These are phyloP conservation scores for Tremella fuciformis DNA, from an alignment of 768 basidiomycete genomes.

Conservation along the genomic window DNA sequence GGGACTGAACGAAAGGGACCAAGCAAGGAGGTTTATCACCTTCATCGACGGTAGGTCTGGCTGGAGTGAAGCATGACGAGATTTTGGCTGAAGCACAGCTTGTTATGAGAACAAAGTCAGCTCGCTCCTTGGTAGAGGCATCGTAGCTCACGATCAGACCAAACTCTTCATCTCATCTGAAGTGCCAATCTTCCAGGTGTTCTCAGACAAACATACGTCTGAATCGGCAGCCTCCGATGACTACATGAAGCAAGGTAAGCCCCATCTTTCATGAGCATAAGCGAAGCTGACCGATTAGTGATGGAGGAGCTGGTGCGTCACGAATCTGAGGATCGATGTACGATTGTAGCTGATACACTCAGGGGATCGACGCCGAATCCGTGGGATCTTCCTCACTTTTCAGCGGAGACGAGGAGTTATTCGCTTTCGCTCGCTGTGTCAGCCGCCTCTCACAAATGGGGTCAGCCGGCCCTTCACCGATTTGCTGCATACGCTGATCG, in stretches of 20 bases:
- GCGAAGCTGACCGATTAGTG: constrained; percentile 53
- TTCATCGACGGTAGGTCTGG: constrained; percentile 78
- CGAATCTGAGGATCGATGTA: neutral
- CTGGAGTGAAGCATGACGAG: neutral
- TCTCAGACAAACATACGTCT: constrained; percentile 68
- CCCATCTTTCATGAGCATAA: neutral
- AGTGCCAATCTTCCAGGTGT: constrained; percentile 84
- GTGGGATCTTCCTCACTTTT: constrained; percentile 87
- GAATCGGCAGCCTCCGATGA: constrained; percentile 53
- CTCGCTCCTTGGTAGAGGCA: neutral
- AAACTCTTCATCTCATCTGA: constrained; percentile 89
- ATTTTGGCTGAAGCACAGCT: constrained; percentile 55
- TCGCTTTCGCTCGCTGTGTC: constrained; percentile 87
- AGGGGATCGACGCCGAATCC: constrained; percentile 74
- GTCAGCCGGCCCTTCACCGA: constrained; percentile 24
- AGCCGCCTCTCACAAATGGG: constrained; percentile 52
- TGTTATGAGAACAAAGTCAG: constrained; percentile 77
- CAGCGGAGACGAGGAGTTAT: constrained; percentile 92
- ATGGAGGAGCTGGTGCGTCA: constrained; percentile 87
- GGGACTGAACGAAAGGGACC: constrained; percentile 80
- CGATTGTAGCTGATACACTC: constrained; percentile 4
- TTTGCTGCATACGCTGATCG: constrained; percentile 60
- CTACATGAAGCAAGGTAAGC: constrained; percentile 68
- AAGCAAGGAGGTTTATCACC: constrained; percentile 91
- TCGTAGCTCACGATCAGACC: constrained; percentile 58